Base-by-base conservation (phyloP, 495 filamentous ascomycete species). In the Immersiella caudata region DNA sequence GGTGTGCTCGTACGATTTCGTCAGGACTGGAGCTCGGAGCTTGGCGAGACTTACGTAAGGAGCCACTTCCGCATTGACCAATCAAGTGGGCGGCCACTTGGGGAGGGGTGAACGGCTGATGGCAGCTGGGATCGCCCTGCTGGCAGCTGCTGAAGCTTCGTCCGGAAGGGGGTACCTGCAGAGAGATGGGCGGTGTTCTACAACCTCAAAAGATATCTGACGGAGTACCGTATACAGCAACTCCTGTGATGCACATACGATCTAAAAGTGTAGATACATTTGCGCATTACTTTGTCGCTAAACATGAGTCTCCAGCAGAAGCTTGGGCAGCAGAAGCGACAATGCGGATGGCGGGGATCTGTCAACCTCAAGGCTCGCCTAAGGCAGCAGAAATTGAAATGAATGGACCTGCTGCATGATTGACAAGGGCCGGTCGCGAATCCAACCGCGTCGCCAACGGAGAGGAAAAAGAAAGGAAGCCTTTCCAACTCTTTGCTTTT, bases 1-100 rank as follows among this genome's bases (percentile, higher is more conserved):
- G 36, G 33, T 27, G 50, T 24, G 20, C 46, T 71, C 63, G 70
- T 72, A 70, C 61, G 70, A 72, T 72, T 72, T 67, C 64, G 68
- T 64, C 64, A 64, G 35, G 21, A 55, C n/a, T 11, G 46, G 56
- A 66, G 54, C 58, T 52, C 35, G 26, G 55, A 50, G 54, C 56
- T 68, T 55, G 66, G 66, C 66, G 18, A 25, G 50, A 54, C 61
- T 71, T 71, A 71, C 58, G 36, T 69, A 71, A 71, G 63, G 33
- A 35, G 27, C 7, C 29, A 46, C 12, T 67, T 6, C 14, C 29
- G 14, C 24, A 65, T 59, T 65, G 52, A 35, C 22, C 66, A 68
- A 61, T 52, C 16, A 14, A n/a, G 14, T 11, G 12, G 21, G 33
- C 16, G n/a, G 14, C 9, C 29, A n/a, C 14, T 20, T 4, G 40